Evolutionary conservation across 2,329 filamentous ascomycete species (phyloP).

Genomic region (Drechslera avenae): DNA sequence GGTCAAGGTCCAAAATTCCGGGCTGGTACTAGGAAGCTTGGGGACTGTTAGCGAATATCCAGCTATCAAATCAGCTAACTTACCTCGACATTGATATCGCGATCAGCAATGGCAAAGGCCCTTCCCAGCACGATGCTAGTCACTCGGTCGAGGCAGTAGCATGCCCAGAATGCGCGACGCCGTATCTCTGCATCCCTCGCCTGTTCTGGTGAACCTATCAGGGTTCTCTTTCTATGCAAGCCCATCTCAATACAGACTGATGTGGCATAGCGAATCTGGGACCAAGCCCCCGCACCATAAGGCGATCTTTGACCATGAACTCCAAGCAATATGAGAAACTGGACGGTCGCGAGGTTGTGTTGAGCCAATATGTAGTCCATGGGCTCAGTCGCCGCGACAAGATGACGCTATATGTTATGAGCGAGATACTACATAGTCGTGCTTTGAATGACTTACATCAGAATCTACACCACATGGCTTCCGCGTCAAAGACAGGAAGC

Average conservation of each 20-base stretch:
- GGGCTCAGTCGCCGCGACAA: constrained; percentile 28
- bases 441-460: constrained; percentile 12
- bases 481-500: constrained; percentile 33
- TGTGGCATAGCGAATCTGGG: constrained; percentile 34
- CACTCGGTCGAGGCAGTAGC: constrained; percentile 34
- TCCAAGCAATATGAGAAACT: constrained; percentile 33
- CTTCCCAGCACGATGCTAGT: constrained; percentile 34
- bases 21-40: constrained; percentile 28
- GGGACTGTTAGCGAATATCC: background rate
- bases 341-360: constrained; percentile 32
- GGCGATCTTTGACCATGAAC: constrained; percentile 35
- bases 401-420: constrained; percentile 19
- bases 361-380: constrained; percentile 34
- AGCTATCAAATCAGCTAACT: background rate
- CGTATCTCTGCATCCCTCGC: constrained; percentile 31
- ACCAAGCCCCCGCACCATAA: constrained; percentile 36
- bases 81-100: constrained; percentile 38
- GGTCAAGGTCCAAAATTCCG: constrained; percentile 30
- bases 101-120: constrained; percentile 35
- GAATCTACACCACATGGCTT: constrained; percentile 32
- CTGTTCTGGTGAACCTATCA: constrained; percentile 15
- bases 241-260: constrained; percentile 37
- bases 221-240: constrained; percentile 33
- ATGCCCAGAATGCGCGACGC: constrained; percentile 34
- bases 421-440: background rate